Evolutionary conservation across 768 basidiomycete genomes (phyloP).

Genomic region (Amanita rubescens): DNA sequence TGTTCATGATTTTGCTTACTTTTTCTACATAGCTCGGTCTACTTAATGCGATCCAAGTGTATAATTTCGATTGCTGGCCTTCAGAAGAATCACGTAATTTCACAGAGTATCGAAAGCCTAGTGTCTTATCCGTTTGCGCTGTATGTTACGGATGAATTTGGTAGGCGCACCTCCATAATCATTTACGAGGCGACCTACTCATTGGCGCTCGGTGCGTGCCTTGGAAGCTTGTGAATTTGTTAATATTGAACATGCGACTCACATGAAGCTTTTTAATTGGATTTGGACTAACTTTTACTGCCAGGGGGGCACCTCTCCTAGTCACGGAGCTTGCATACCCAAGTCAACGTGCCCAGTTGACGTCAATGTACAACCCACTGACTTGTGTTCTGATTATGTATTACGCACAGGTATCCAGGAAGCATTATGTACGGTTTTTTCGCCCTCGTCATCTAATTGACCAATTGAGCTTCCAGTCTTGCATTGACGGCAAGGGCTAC

Average conservation of each 20-base stretch:
- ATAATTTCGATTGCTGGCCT: background rate
- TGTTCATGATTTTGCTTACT: no score
- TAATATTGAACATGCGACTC: background rate
- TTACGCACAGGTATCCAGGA: conserved; percentile 41
- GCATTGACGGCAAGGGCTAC: conserved; percentile 46
- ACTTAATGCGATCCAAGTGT: conserved; percentile 55
- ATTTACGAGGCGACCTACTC: conserved; percentile 60
- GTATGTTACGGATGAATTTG: conserved; percentile 54
- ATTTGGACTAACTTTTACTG: conserved; percentile 58
- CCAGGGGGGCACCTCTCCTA: conserved; percentile 66
- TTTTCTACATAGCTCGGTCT: conserved; percentile 47
- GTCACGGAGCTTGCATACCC: conserved; percentile 73
- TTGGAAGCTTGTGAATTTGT: background rate
- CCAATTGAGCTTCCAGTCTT: conserved; percentile 27
- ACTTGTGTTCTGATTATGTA: background rate
- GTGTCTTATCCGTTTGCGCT: conserved; percentile 57
- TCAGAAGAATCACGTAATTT: background rate
- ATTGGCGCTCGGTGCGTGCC: conserved; percentile 50
- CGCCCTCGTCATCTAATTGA: background rate
- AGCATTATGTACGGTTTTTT: conserved; percentile 47
- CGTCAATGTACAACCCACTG: conserved; percentile 51
- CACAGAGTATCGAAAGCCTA: conserved; percentile 52
- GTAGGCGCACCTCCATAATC: conserved; percentile 51
- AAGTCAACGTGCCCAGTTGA: conserved; percentile 62
- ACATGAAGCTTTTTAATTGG: conserved; percentile 46